Conservation (phyloP, 192 early-diverging fungal species). For the Coemansia sp. region DNA sequence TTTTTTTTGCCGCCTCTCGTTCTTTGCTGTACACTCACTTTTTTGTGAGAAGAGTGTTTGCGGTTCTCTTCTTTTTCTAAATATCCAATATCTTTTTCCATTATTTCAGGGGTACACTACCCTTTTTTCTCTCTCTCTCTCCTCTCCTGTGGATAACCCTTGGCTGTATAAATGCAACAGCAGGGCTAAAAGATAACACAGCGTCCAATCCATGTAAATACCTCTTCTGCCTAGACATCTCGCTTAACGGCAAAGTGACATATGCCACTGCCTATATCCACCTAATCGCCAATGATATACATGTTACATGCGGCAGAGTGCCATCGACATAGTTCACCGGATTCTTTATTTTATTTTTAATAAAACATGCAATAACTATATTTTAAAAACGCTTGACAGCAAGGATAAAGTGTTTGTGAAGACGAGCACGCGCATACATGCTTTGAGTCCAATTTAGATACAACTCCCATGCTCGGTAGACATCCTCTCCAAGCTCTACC, state of each 20-base stretch:
- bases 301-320: background rate
- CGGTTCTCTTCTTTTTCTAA: background rate
- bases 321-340: background rate
- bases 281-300: background rate
- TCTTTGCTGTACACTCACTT: background rate
- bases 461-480: conserved; percentile 54
- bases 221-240: background rate
- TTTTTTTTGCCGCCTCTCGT: background rate
- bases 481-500: conserved; percentile 42
- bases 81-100: background rate
- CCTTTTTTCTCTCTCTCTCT: background rate
- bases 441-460: conserved; percentile 59
- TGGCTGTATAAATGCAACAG: background rate
- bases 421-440: conserved; percentile 43
- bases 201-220: background rate
- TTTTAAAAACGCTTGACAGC: conserved; percentile 42
- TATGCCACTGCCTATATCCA: background rate
- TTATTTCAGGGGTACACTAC: background rate
- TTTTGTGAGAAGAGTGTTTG: background rate
- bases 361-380: background rate
- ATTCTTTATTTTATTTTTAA: background rate
- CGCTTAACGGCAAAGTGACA: background rate
- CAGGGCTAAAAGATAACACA: background rate
- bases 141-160: background rate
- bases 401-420: conserved; percentile 52